Evolutionary conservation across 371 early-diverging fungal genomes (phyloP), one percentile per base, ranked within the genome.

Genomic region (Dinochytrium kinnereticum): DNA sequence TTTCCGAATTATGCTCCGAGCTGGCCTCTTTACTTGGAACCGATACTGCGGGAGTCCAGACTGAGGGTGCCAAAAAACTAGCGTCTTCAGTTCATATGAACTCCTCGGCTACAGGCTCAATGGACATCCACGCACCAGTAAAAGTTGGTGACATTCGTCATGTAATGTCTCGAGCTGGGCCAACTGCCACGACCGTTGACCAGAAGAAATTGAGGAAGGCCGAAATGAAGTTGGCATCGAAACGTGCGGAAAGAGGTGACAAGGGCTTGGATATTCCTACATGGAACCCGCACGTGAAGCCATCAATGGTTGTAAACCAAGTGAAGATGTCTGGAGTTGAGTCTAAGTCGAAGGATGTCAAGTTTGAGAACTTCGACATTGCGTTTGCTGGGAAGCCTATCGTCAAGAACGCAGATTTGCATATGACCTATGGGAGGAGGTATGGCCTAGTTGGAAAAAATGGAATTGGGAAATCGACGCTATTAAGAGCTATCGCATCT

Each of bases 381-480:
- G 92, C 93, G 31, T 95, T 93, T 89, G 94, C 94, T 57, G 97
- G 98, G 49, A 93, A 94, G 82, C 92, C 92, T 78, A 97, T 99
- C 72, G 86, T 99, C 33, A 93, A 91, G 51, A 92, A 94, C 80
- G 91, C 97, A 69, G 89, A 82, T 73, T 77, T 99, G 44, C 91
- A 90, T 3, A 78, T 99, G 77, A 88, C 90, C 24, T 95, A 90
- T 86, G 97, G 98, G 38, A 90, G 98, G 71, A 88, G 97, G 57
- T 98, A 98, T 84, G 98, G 98, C 82, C 88, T 99, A 21, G 93
- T 99, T 21, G 99, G 99, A 73, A 92, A 94, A 76, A 99, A 99
- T 90, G 99, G 99, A 88, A 93, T 97, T 51, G 96, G 96, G 78
- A 99, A 99, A 86, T 96, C 98, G 15, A 99, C 99, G 10, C 86